phyloP scores from a whole-genome alignment of 352 stramenopile genomes.

The Saprolegnia diclina region DNA sequence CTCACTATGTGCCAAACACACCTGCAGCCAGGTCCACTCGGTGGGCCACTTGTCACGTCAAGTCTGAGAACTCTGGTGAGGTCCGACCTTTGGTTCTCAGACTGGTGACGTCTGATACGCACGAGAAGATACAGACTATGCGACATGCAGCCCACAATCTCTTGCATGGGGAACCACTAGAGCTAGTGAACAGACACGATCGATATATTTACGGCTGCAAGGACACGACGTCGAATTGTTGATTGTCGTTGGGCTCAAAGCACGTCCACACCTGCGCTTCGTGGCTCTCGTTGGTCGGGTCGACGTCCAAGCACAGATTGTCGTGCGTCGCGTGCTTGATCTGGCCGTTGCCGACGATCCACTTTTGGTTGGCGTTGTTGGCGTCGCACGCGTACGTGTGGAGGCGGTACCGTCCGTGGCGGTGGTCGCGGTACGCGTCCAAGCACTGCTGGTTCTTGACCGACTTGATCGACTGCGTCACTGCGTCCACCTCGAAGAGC shows the following conservation, averaged over 20 bases:
- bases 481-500: constrained; percentile 1
- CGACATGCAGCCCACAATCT: too few species aligned
- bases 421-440: constrained; percentile 25
- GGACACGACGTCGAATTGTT: background rate
- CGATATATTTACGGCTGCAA: background rate
- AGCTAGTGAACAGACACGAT: too few species aligned
- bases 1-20: too few species aligned
- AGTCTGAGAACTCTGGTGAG: too few species aligned
- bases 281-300: constrained; percentile 25
- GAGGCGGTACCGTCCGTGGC: constrained; percentile 22
- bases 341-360: constrained; percentile 38
- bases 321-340: constrained; percentile 40
- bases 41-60: too few species aligned
- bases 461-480: background rate
- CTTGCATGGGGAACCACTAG: too few species aligned
- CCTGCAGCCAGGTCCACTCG: too few species aligned
- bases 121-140: too few species aligned
- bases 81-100: too few species aligned
- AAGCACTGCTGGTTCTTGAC: constrained; percentile 31
- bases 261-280: constrained; percentile 12
- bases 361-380: constrained; percentile 57
- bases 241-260: constrained; percentile 5
- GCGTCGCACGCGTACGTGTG: constrained; percentile 53
- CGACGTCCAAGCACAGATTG: constrained; percentile 52
- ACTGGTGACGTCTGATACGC: too few species aligned